Evolutionary conservation across 257 asterid species (phyloP), one percentile per base, ranked within the genome.

Genomic region (Rehmannia glutinosa): DNA sequence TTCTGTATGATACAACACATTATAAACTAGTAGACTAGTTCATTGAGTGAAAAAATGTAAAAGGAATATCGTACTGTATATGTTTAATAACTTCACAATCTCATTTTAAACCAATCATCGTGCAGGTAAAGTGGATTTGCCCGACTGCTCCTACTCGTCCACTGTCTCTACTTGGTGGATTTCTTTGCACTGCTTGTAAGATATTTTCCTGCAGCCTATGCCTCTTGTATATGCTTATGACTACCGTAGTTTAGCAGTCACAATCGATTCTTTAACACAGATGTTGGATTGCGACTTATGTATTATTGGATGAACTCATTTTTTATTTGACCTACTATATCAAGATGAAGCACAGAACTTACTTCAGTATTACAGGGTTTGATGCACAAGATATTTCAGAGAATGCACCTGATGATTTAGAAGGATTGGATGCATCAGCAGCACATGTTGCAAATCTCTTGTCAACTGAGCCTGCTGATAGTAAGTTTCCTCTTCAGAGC

Each of bases 131-230:
- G 77, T 90, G 97, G 96, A 90, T 90, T 66, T 90, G 96, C 82
- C 96, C 97, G 19, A 87, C 97, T 62, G 97, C 97, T 70, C 97
- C 97, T 67, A 78, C 81, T 69, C 91, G 87, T 13, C 94, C 96
- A 0, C 83, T 90, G 62, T 81, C 97, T 55, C 72, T 87, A 25
- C 77, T 77, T 70, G 97, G 97, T 69, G 97, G 97, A 72, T 90
- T 87, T 69, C 87, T 96, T 32, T 78, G 88, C 81, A 85, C 97
- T 59, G 89, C 97, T 52, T 90, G 97, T 90, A 80, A 83, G 93
- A 71, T 61, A 13, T 24, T 58, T 51, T 39, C 15, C 54, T 21
- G 17, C 51, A 5, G n/a, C n/a, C n/a, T n/a, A n/a, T n/a, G n/a
- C n/a, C n/a, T n/a, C n/a, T 39, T 63, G 9, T 69, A 1, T 27